Conservation (phyloP, 2,329 filamentous ascomycete species). For the Dothistroma pini region DNA sequence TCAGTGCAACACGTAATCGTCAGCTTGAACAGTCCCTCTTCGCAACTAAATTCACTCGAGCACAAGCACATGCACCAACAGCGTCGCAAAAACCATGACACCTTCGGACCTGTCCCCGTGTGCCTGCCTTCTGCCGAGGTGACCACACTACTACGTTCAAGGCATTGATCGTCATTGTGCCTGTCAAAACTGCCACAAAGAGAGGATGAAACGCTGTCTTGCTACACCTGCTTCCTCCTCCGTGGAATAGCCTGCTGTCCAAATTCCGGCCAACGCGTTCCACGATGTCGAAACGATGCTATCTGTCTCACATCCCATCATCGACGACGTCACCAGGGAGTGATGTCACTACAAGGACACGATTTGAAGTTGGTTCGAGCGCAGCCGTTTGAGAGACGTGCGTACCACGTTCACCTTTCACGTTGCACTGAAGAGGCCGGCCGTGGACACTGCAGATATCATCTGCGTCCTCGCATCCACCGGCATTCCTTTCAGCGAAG, state of each 20-base stretch:
- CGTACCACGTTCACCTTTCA: too few relatives aligned
- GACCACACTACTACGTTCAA: neutral
- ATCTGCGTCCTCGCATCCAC: neutral
- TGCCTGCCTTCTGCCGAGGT: neutral
- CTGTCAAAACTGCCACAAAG: neutral
- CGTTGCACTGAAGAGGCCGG: too few relatives aligned
- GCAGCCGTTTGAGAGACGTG: neutral
- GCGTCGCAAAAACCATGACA: neutral
- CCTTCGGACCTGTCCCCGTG: neutral
- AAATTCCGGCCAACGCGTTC: neutral
- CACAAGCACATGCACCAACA: neutral
- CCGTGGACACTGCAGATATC: neutral
- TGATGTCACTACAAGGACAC: conserved; percentile 1
- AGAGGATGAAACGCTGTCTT: neutral
- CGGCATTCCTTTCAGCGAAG: neutral
- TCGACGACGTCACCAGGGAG: neutral
- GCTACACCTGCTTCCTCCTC: neutral
- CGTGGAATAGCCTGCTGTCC: neutral
- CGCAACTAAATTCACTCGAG: neutral
- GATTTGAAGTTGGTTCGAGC: neutral
- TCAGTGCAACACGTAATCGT: neutral
- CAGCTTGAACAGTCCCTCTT: neutral
- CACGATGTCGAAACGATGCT: neutral
- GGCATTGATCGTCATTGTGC: neutral
- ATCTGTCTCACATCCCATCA: neutral